Base-by-base conservation (phyloP, 305 asterid genomes). In the Ilex paraguariensis region DNA sequence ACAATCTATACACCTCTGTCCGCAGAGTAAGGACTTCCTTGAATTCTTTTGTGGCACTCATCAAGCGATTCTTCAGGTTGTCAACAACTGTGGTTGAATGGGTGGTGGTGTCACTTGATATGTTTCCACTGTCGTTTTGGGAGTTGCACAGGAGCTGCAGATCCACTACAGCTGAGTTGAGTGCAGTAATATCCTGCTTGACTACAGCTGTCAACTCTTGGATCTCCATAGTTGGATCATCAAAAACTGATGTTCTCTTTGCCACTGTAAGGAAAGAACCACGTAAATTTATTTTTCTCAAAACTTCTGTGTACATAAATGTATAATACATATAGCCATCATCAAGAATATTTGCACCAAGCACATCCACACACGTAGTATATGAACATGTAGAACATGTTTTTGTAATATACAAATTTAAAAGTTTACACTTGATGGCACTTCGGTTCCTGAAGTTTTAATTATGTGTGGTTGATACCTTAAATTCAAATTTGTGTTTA, bases 101-200 rank as follows among this genome's bases (percentile, higher is more conserved):
- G 10, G 84, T 81, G 67, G 82, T 82, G 62, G 91, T 87, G 71
- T 93, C 99, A 15, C 79, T 75, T 39, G 91, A 79, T 57, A 67
- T 55, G 70, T 75, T 77, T 62, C 90, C 91, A 66, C 77, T 73
- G 46, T 78, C 97, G 75, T 74, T 83, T 53, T 80, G 87, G 58
- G 88, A 72, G 66, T 71, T 84, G 75, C 82, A 65, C 45, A 86
- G 69, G 56, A 82, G 76, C 81, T 89, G 98, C 56, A 93, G 94
- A 70, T 93, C 97, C 52, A 83, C 95, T 32, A 90, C 88, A 39
- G 91, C 92, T 53, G 96, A 84, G 68, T 90, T 93, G 32, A 93
- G 90, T 62, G 95, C 95, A 54, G 91, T 84, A 71, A 93, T 93
- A 66, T 93, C 97, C 67, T 87, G 94, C 86, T 90, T 93, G 67